A percentile compares a stretch with the other conserved stretches of the same genome.
Evolutionary conservation across 257 asterid genomes (phyloP).

Genomic region (Marsdenia floribunda): DNA sequence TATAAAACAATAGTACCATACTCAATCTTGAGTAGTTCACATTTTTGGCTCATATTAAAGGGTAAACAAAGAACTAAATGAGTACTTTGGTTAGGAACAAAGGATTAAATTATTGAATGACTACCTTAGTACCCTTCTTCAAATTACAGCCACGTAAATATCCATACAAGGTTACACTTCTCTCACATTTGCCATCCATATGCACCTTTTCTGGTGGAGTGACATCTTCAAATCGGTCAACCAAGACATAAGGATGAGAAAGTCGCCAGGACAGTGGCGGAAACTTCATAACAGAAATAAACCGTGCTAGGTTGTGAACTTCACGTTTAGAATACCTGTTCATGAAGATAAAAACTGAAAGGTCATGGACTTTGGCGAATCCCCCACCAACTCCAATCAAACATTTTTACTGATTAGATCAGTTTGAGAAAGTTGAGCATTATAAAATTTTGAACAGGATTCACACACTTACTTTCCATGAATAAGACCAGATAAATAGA

Average conservation of each 20-base stretch:
- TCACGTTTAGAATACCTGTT: constrained; percentile 87
- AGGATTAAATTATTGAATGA: constrained; percentile 6
- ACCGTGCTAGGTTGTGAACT: constrained; percentile 91
- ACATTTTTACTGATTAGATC: not conserved
- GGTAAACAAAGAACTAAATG: constrained; percentile 1
- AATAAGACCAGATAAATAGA: constrained; percentile 93
- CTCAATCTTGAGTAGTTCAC: not conserved
- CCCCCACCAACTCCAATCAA: not conserved
- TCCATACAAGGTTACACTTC: constrained; percentile 78
- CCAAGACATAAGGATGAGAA: constrained; percentile 92
- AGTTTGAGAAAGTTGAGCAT: not conserved
- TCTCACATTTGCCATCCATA: constrained; percentile 70
- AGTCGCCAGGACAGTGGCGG: constrained; percentile 92
- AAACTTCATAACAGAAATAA: constrained; percentile 93
- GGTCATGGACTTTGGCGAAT: constrained; percentile 1
- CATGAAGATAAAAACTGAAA: constrained; percentile 14
- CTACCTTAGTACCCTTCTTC: constrained; percentile 87
- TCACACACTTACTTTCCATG: constrained; percentile 76
- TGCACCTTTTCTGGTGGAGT: constrained; percentile 85
- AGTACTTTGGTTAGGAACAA: constrained; percentile 48
- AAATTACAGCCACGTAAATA: constrained; percentile 94
- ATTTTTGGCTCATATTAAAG: not conserved
- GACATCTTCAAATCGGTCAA: constrained; percentile 91
- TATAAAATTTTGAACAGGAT: not conserved
- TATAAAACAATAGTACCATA: not conserved